These are phyloP conservation scores for Adansonia grandidieri DNA, from an alignment of 441 rosid genomes.

Conservation along the genomic window DNA sequence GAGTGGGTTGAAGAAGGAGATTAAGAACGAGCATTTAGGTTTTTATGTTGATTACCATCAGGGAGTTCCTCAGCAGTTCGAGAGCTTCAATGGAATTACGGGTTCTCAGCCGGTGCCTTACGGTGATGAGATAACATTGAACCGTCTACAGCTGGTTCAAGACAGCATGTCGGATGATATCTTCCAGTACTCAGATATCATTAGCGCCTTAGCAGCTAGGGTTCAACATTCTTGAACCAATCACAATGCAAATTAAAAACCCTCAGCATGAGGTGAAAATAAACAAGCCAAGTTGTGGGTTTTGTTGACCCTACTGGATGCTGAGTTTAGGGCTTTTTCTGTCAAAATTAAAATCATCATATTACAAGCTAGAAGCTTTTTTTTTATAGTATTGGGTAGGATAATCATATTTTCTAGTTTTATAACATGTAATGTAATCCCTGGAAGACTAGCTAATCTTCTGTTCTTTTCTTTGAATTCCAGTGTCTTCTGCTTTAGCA, in stretches of 20 bases:
- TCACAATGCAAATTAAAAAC: not conserved
- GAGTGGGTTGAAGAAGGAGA: constrained; percentile 18
- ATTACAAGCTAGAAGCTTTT: not conserved
- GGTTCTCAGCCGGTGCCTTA: not conserved
- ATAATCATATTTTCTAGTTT: not conserved
- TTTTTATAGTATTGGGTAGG: not conserved
- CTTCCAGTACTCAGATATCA: constrained; percentile 43
- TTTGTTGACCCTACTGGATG: constrained; percentile 1
- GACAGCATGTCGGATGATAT: constrained; percentile 38
- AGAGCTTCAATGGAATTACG: constrained; percentile 32
- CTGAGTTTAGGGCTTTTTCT: constrained; percentile 11
- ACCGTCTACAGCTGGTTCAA: constrained; percentile 31
- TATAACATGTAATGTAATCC: not conserved
- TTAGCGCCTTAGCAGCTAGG: constrained; percentile 42
- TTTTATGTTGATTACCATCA: constrained; percentile 23
- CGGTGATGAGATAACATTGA: constrained; percentile 1
- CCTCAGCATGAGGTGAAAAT: not conserved
- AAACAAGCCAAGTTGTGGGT: not conserved
- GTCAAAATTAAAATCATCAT: constrained; percentile 11
- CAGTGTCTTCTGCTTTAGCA: constrained; percentile 15
- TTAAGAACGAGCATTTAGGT: constrained; percentile 24
- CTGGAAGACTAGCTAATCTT: not conserved
- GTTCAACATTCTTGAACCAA: constrained; percentile 41
- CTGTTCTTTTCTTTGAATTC: not conserved
- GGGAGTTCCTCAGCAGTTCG: constrained; percentile 25